Conservation (phyloP, 306 rosid genomes). For the Lathyrus tuberosus region DNA sequence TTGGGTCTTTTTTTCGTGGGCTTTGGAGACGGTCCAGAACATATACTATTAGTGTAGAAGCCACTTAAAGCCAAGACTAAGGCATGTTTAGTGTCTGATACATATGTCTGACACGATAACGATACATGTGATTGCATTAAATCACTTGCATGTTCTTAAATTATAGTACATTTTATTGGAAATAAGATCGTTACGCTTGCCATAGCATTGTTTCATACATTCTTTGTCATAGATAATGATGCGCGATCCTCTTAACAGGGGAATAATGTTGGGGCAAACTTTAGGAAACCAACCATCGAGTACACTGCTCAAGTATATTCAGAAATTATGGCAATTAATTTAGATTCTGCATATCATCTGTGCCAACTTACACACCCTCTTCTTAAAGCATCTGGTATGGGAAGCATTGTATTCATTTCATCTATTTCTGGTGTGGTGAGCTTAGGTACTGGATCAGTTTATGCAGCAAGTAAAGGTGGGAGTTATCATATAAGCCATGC, state of each 20-base stretch:
- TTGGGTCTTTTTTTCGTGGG: too few relatives aligned
- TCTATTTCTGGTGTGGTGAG: slow-evolving; percentile 62
- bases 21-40: too few relatives aligned
- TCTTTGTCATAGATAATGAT: slow-evolving; percentile 9
- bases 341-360: slow-evolving; percentile 69
- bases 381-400: slow-evolving; percentile 72
- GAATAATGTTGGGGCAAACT: slow-evolving; percentile 81
- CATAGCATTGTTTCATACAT: background rate
- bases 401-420: slow-evolving; percentile 85
- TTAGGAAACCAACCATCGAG: slow-evolving; percentile 77
- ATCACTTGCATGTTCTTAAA: background rate
- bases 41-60: background rate
- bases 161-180: too few relatives aligned
- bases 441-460: slow-evolving; percentile 66
- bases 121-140: background rate
- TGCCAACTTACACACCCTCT: slow-evolving; percentile 81
- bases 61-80: background rate
- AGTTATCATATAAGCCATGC: slow-evolving; percentile 1
- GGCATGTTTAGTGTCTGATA: background rate
- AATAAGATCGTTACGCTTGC: too few relatives aligned
- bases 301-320: slow-evolving; percentile 64
- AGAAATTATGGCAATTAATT: slow-evolving; percentile 57
- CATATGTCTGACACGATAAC: background rate
- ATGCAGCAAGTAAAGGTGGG: slow-evolving; percentile 81
- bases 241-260: slow-evolving; percentile 52